A percentile compares a stretch with the other conserved stretches of the same genome.
phyloP scores from a whole-genome alignment of 2,329 filamentous ascomycete species.

The Penicillium palitans region DNA sequence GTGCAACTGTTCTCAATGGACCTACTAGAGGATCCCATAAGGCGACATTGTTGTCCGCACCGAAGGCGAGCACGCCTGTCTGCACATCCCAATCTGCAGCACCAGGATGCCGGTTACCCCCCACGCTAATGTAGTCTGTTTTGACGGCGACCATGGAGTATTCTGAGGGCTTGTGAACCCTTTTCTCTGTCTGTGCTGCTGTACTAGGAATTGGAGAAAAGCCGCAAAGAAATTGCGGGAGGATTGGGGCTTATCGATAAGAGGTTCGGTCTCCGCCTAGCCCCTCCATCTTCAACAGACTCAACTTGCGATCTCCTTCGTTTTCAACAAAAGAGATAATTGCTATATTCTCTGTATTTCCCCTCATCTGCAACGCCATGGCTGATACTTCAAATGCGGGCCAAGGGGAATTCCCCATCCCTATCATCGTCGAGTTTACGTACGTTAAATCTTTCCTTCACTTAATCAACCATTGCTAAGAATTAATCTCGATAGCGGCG shows the following conservation, averaged over 20 bases:
- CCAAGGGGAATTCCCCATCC: conserved; percentile 40
- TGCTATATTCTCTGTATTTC: background rate
- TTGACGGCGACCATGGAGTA: conserved; percentile 41
- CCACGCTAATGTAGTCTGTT: conserved; percentile 66
- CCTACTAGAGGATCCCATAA: conserved; percentile 79
- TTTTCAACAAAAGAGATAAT: background rate
- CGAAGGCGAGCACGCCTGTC: conserved; percentile 76
- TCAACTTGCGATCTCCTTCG: conserved; percentile 5
- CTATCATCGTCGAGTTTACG: conserved; percentile 74
- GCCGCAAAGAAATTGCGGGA: conserved; percentile 26
- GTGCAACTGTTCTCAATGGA: conserved; percentile 17
- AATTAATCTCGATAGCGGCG: conserved; percentile 61
- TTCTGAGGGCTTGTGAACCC: background rate
- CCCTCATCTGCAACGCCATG: conserved; percentile 2
- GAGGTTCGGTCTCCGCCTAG: conserved; percentile 16
- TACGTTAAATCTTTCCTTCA: conserved; percentile 37
- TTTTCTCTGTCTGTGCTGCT: conserved; percentile 2
- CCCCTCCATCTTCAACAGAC: conserved; percentile 18
- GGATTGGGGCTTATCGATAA: conserved; percentile 44
- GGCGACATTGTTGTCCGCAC: conserved; percentile 83
- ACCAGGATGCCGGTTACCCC: conserved; percentile 85
- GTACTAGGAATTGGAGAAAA: conserved; percentile 16
- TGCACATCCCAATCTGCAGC: conserved; percentile 82
- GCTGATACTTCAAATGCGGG: conserved; percentile 5
- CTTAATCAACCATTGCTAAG: conserved; percentile 7